Base-by-base conservation (phyloP, 2,329 filamentous ascomycete species). In the Zymoseptoria ardabiliae region DNA sequence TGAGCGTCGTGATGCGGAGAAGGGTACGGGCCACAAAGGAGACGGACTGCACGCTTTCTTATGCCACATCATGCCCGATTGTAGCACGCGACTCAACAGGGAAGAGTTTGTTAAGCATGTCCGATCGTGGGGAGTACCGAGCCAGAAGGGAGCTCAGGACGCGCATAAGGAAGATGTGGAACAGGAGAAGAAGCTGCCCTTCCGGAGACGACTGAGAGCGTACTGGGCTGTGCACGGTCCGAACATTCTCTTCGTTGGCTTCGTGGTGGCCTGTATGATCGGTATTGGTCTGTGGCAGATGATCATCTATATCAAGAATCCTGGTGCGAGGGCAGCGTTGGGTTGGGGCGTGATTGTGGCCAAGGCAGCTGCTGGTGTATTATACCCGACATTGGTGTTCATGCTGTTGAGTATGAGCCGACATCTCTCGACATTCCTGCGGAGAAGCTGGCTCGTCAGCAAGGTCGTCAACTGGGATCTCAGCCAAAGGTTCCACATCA, bases 311-410 rank as follows among this genome's bases (percentile, higher is more conserved):
- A 68, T 78, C 53, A 78, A 74, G 0, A 75, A 72, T 0, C 65
- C 71, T 0, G 62, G 73, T 10, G 82, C 80, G 59, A 76, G 77
- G 58, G 76, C 74, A 13, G 81, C 78, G 0, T 79, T 83, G 19
- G 82, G 81, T 11, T 83, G 81, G 80, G 82, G 82, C 5, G 77
- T 82, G 7, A 79, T 82, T 3, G 66, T 85, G 54, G 79, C 82
- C 3, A 85, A 84, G 69, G 78, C 79, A 0, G 79, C 74, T 50
- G 81, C 82, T 9, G 82, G 82, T 3, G 77, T 79, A 0, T 65
- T 85, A 1, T 84, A 83, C 54, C 81, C 81, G 19, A 83, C 81
- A 1, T 77, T 85, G 58, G 84, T 84, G 71, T 83, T 85, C 64
- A 73, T 84, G 58, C 74, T 84, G 6, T 71, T 84, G 4, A 82